phyloP scores from a whole-genome alignment of 1,284 basidiomycete genomes.

The Hypsizygus ulmarius region DNA sequence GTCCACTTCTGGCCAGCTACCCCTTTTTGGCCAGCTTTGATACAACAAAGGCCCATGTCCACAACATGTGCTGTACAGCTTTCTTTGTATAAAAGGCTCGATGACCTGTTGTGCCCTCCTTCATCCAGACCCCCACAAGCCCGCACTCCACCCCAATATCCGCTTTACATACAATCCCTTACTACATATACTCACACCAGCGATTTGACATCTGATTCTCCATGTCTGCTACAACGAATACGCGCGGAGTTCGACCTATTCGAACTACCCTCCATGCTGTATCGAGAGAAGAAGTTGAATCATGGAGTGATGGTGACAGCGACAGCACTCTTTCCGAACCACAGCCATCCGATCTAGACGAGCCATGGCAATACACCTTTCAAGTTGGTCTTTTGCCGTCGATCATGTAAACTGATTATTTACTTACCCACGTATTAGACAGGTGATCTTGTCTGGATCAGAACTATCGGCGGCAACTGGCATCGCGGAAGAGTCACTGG shows the following conservation, averaged over 20 bases:
- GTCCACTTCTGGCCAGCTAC: conserved; percentile 9
- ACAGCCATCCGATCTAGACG: conserved; percentile 45
- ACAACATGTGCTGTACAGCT: conserved; percentile 22
- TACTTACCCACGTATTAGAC: conserved; percentile 29
- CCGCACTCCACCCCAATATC: conserved; percentile 6
- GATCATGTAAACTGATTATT: background rate
- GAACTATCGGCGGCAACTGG: conserved; percentile 49
- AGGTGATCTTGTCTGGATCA: conserved; percentile 53
- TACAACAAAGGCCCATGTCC: conserved; percentile 25
- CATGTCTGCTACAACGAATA: conserved; percentile 16
- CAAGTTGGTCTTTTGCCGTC: conserved; percentile 33
- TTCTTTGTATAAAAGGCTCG: conserved; percentile 20
- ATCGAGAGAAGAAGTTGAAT: conserved; percentile 33
- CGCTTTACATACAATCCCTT: conserved; percentile 6
- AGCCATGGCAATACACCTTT: conserved; percentile 55
- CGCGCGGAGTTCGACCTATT: conserved; percentile 10
- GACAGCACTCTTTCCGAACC: conserved; percentile 29
- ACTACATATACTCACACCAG: conserved; percentile 7
- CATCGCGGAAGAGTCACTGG: conserved; percentile 44
- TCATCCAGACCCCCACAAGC: conserved; percentile 8
- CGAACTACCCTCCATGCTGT: conserved; percentile 27
- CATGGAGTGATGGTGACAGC: conserved; percentile 36
- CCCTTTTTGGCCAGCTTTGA: conserved; percentile 19
- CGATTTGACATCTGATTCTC: conserved; percentile 3
- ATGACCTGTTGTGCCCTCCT: background rate